Base-by-base conservation (phyloP, 345 rosid species). In the Aquilaria yunnanensis region DNA sequence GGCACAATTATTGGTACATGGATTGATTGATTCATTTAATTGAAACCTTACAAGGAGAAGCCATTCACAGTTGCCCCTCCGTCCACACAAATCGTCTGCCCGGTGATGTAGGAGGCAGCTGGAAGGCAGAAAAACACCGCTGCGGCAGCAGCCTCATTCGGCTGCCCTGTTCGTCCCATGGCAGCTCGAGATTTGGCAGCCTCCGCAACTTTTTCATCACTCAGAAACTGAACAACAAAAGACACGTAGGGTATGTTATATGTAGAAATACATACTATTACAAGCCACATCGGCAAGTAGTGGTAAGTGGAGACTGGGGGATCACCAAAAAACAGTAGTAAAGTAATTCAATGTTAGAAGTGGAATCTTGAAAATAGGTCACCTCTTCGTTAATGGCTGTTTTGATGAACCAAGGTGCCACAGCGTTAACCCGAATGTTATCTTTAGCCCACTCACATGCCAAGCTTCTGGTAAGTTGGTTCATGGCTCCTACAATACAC, bases 361-460 rank as follows among this genome's bases (percentile, higher is more conserved):
- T 16, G 23, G 23, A 16, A 16, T 16, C 23, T 16, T 16, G 23
- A 16, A 16, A 16, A 16, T 16, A 16, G 23, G 23, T 16, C 23
- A 16, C 23, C 23, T 16, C 23, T 16, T 16, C 23, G 23, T 16
- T 16, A 16, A 90, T 78, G 33, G 91, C 78, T 49, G 96, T 90
- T 78, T 71, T 84, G 78, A 90, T 82, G 73, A 82, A 84, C 96
- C 97, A 90, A 47, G 97, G 96, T 7, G 90, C 96, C 63, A 90
- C 92, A 59, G 87, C 85, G 64, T 88, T 88, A 72, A 81, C 61
- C 77, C 92, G 83, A 73, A 85, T 90, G 59, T 82, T 85, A 75
- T 87, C 97, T 51, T 78, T 81, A 0, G 97, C 93, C 92, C 93
- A 90, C 72, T 90, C 97, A 51, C 90, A 88, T 49, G 97, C 92